Evolutionary conservation across 805 yeast genomes (phyloP).

Genomic region (Candida xiaguanensis): DNA sequence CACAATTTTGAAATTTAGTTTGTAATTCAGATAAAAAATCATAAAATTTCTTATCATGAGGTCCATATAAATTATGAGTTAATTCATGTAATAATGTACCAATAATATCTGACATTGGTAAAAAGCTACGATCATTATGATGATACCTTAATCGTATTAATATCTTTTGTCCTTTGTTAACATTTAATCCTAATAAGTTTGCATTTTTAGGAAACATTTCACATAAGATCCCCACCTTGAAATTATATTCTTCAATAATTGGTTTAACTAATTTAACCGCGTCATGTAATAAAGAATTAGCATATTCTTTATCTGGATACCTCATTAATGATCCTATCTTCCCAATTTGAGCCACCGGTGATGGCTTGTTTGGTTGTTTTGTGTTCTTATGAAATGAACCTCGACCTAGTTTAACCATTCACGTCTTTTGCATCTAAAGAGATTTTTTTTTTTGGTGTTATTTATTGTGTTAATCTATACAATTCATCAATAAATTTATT

Average conservation of each 20-base stretch:
- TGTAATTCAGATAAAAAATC: slow-evolving; percentile 58
- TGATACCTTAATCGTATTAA: slow-evolving; percentile 66
- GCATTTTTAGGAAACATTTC: slow-evolving; percentile 79
- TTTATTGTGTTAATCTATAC: slow-evolving; percentile 12
- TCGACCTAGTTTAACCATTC: slow-evolving; percentile 9
- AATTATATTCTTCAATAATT: slow-evolving; percentile 62
- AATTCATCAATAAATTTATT: slow-evolving; percentile 44
- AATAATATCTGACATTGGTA: slow-evolving; percentile 61
- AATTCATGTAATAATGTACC: slow-evolving; percentile 90
- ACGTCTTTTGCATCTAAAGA: background rate
- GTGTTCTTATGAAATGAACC: slow-evolving; percentile 5
- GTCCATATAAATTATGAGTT: slow-evolving; percentile 74
- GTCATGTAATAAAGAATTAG: slow-evolving; percentile 55
- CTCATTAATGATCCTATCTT: slow-evolving; percentile 36
- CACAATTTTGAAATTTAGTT: slow-evolving; percentile 43
- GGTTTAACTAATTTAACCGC: slow-evolving; percentile 74
- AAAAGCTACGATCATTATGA: slow-evolving; percentile 48
- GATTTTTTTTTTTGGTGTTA: background rate
- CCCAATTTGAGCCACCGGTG: slow-evolving; percentile 34
- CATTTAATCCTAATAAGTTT: slow-evolving; percentile 73
- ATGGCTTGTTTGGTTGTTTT: slow-evolving; percentile 18
- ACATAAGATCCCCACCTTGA: slow-evolving; percentile 63
- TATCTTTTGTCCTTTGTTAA: slow-evolving; percentile 71
- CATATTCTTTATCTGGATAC: slow-evolving; percentile 34
- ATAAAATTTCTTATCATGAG: slow-evolving; percentile 76